Conservation (phyloP, 2,329 filamentous ascomycete genomes). For the Fusarium irregulare region DNA sequence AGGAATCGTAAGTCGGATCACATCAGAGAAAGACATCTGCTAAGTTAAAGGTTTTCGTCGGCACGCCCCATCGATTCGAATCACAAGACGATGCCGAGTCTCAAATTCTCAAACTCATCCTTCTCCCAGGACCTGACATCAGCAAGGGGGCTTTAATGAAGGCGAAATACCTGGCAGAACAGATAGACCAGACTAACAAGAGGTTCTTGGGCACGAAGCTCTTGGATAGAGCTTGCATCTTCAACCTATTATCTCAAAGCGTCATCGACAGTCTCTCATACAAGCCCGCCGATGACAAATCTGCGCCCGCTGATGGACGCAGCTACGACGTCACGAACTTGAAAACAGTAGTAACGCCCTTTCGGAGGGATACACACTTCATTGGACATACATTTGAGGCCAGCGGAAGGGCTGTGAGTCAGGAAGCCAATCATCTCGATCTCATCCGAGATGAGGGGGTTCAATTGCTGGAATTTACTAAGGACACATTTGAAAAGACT, state of each 20-base stretch:
- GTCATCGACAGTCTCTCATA: no score
- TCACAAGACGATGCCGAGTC: neutral
- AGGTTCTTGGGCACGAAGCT: neutral
- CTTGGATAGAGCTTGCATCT: neutral
- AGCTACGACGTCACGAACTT: no score
- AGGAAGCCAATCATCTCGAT: neutral
- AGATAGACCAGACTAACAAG: neutral
- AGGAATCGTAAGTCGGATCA: neutral
- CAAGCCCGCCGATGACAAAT: accelerated
- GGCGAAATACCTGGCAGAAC: neutral
- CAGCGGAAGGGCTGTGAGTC: neutral
- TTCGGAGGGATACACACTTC: neutral
- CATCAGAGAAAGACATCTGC: accelerated
- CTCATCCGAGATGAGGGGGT: neutral
- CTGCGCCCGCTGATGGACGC: no score
- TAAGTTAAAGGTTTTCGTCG: neutral
- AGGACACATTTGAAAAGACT: no score
- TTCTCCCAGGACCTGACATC: neutral
- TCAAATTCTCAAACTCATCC: neutral
- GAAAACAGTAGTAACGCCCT: neutral
- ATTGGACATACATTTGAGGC: neutral
- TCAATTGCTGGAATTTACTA: no score
- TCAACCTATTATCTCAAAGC: neutral
- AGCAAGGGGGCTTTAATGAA: neutral
- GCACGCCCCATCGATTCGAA: neutral